Evolutionary conservation across 495 filamentous ascomycete genomes (phyloP), one percentile per base, ranked within the genome.

Genomic region (Geoglossum glabrum): DNA sequence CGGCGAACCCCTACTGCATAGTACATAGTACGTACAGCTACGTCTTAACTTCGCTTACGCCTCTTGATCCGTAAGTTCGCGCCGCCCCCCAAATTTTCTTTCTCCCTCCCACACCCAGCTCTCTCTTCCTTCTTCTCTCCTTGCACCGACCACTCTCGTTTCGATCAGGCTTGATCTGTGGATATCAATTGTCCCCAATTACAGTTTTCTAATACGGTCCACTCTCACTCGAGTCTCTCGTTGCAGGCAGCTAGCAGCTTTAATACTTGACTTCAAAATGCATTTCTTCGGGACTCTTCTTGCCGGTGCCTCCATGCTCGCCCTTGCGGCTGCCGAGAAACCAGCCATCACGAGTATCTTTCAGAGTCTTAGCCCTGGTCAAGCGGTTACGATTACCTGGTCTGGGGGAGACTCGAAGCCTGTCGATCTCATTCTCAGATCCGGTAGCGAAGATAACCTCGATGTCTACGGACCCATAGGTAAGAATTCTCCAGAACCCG

Each of bases 381-480:
- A 45, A 23, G 10, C 59, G 9, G 40, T 45, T 23, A 26, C n/a
- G 13, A 61, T 64, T 8, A 58, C 59, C 33, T 63, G 46, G 33
- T 8, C 28, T 15, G 54, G 54, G 23, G 59, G 57, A 11, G 50
- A 57, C 40, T 15, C 13, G 49, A 38, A 60, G 59, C 59, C 47
- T 26, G 61, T 62, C 15, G 55, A 51, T 27, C 45, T 64, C 46
- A 52, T 61, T n/a, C 50, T 64, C 0, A 51, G 58, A 28, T 49
- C 57, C 31, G 62, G 62, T 25, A 51, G 50, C 26, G 28, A 54
- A n/a, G 36, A 10, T 49, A 52, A 57, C 36, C 61, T 64, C n/a
- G 49, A 58, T 33, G 55, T 54, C 26, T 17, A 61, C 23, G 19
- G 36, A 19, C 46, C 54, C 10, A 60, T 64, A 28, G 33, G 62